These are phyloP conservation scores for Ormosia emarginata DNA, from an alignment of 306 rosid genomes.

Conservation along the genomic window DNA sequence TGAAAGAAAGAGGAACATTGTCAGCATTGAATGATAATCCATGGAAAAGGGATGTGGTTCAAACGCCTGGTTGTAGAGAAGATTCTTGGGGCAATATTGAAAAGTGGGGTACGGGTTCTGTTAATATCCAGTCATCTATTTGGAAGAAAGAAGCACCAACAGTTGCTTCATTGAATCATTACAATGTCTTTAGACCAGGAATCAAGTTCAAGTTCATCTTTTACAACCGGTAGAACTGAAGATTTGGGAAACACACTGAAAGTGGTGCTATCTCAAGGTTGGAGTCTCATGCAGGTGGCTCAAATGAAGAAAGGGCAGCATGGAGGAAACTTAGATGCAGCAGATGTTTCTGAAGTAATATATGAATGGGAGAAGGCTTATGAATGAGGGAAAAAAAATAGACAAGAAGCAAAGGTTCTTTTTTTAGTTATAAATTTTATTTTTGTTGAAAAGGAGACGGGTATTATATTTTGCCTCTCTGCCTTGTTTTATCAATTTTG, in stretches of 20 bases:
- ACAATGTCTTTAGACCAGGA: conserved; percentile 56
- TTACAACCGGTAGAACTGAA: conserved; percentile 19
- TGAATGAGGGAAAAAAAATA: conserved; percentile 27
- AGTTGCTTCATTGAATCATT: conserved; percentile 60
- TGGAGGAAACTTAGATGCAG: conserved; percentile 16
- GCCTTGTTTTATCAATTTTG: conserved; percentile 10
- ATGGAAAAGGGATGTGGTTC: conserved; percentile 66
- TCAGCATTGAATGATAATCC: conserved; percentile 48
- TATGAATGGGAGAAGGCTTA: conserved; percentile 94
- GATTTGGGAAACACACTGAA: background rate
- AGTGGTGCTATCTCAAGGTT: background rate
- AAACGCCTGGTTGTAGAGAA: conserved; percentile 57
- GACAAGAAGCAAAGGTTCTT: background rate
- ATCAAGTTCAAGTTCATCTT: conserved; percentile 39
- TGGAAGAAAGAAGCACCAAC: conserved; percentile 59
- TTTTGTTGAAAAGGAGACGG: background rate
- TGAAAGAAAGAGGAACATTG: conserved; percentile 26
- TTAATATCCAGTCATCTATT: conserved; percentile 40
- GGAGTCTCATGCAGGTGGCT: conserved; percentile 30
- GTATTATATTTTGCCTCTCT: background rate
- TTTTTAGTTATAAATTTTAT: background rate
- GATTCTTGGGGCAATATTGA: conserved; percentile 61
- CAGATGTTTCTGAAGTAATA: conserved; percentile 46
- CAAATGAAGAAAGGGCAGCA: conserved; percentile 28
- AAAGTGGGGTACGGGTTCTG: conserved; percentile 49